Percentiles rank a stretch among this genome's conserved stretches.
Conservation (phyloP, 2,329 filamentous ascomycete genomes). For the Pyricularia sp. region DNA sequence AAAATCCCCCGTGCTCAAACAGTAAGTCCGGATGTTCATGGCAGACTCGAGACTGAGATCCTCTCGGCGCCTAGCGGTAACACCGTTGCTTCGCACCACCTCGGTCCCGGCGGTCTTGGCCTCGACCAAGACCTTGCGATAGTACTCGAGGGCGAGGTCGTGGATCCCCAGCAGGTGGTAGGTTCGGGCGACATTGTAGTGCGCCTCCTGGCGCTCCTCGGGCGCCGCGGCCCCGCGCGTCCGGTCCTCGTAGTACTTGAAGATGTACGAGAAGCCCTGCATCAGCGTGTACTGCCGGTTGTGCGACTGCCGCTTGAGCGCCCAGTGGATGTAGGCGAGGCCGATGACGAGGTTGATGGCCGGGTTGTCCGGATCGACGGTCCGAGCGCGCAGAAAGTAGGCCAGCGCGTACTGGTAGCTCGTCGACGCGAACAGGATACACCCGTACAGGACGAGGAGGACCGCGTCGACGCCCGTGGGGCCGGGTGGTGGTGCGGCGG, state of each 20-base stretch:
- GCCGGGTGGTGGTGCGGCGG: constrained; percentile 9
- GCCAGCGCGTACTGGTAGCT: constrained; percentile 72
- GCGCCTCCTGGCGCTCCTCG: constrained; percentile 54
- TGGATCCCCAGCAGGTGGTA: constrained; percentile 65
- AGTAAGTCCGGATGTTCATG: constrained; percentile 59
- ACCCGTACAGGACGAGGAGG: constrained; percentile 76
- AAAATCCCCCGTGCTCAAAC: constrained; percentile 49
- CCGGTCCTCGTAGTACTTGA: constrained; percentile 55
- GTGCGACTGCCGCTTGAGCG: constrained; percentile 76
- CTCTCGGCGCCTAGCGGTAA: constrained; percentile 22
- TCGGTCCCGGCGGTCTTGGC: constrained; percentile 10
- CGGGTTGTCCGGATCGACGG: constrained; percentile 62
- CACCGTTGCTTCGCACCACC: constrained; percentile 5
- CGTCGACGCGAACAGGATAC: constrained; percentile 74
- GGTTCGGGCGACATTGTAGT: constrained; percentile 65
- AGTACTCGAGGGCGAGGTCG: constrained; percentile 61
- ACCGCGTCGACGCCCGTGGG: constrained; percentile 52
- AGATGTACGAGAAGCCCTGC: constrained; percentile 73
- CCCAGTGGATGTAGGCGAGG: constrained; percentile 75
- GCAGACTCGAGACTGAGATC: constrained; percentile 59
- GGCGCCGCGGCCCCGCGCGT: constrained; percentile 13
- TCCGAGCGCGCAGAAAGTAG: constrained; percentile 70
- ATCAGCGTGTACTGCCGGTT: constrained; percentile 81
- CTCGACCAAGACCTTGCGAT: constrained; percentile 37
- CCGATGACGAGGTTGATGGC: constrained; percentile 72